Conservation (phyloP, 495 filamentous ascomycete species). For the Umbilicaria muhlenbergii region DNA sequence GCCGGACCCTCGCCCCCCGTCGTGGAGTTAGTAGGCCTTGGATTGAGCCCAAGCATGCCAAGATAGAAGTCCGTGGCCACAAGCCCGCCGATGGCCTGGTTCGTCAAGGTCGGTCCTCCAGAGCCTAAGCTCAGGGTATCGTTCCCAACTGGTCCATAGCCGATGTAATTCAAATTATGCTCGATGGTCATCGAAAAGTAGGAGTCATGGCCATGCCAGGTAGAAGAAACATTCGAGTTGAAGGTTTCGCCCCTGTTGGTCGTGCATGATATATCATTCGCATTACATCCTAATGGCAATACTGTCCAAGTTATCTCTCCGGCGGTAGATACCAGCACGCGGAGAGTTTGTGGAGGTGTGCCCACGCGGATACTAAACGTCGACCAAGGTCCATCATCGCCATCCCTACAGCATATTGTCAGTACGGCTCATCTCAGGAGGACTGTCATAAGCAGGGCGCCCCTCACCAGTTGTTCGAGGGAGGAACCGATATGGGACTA, state of each 20-base stretch:
- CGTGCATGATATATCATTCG: constrained; percentile 19
- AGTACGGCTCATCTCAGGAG: background rate
- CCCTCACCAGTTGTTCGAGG: constrained; percentile 10
- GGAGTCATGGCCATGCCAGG: constrained; percentile 25
- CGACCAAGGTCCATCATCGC: constrained; percentile 38
- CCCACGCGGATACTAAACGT: constrained; percentile 34
- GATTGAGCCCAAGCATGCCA: constrained; percentile 37
- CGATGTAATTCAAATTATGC: constrained; percentile 25
- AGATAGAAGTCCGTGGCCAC: constrained; percentile 34
- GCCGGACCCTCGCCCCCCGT: constrained; percentile 24
- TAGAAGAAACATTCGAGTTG: constrained; percentile 30
- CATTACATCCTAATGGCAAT: constrained; percentile 14
- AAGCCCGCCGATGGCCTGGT: constrained; percentile 32
- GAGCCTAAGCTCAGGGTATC: constrained; percentile 33
- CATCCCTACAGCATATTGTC: constrained; percentile 23
- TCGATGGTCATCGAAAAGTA: constrained; percentile 22
- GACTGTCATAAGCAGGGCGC: background rate
- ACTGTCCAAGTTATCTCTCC: constrained; percentile 28
- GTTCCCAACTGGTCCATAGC: constrained; percentile 29
- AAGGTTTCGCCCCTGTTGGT: constrained; percentile 30
- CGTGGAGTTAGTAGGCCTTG: constrained; percentile 32
- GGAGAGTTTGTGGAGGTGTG: constrained; percentile 28
- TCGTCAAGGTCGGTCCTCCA: constrained; percentile 25
- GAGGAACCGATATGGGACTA: constrained; percentile 6
- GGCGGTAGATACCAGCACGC: constrained; percentile 30